Percentiles rank a stretch among this genome's conserved stretches.
Conservation (phyloP, 495 filamentous ascomycete species). For the Podospora anserina region DNA sequence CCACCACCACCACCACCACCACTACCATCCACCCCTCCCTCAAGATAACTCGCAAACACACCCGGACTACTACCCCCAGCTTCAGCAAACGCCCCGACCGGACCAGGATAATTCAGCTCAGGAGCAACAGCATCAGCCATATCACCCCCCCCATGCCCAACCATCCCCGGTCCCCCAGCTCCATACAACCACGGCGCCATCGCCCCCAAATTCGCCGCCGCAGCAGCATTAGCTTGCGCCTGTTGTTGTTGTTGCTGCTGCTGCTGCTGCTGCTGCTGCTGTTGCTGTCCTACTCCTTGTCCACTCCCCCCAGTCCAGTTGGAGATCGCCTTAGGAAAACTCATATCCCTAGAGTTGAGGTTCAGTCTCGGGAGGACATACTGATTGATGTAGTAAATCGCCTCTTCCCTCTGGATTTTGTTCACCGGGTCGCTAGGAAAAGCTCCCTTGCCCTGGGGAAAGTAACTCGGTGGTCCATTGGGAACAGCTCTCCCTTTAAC, state of each 20-base stretch:
- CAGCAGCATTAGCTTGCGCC: slow-evolving; percentile 10
- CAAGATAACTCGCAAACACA: neutral
- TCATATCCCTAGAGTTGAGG: slow-evolving; percentile 41
- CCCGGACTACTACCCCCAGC: neutral
- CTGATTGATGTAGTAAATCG: slow-evolving; percentile 64
- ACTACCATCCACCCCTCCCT: neutral
- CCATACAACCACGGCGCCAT: slow-evolving; percentile 46
- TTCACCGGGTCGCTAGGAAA: slow-evolving; percentile 49
- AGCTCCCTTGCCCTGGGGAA: slow-evolving; percentile 42
- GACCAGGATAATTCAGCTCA: slow-evolving; percentile 34
- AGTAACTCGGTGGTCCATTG: slow-evolving; percentile 53
- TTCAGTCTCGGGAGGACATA: slow-evolving; percentile 56
- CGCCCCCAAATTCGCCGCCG: slow-evolving; percentile 32
- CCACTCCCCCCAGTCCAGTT: slow-evolving; percentile 25
- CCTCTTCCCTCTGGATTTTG: slow-evolving; percentile 60
- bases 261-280: neutral
- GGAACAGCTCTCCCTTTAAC: slow-evolving; percentile 56
- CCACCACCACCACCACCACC: no score
- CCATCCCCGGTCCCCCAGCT: slow-evolving; percentile 16
- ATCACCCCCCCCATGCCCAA: slow-evolving; percentile 13
- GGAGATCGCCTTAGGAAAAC: slow-evolving; percentile 30
- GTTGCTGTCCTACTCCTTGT: slow-evolving; percentile 9
- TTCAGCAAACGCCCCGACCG: slow-evolving; percentile 10
- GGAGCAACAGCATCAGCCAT: slow-evolving; percentile 27
- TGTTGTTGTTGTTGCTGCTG: neutral